Conservation (phyloP, 2,329 filamentous ascomycete genomes). For the Sarocladiaceae sp. region DNA sequence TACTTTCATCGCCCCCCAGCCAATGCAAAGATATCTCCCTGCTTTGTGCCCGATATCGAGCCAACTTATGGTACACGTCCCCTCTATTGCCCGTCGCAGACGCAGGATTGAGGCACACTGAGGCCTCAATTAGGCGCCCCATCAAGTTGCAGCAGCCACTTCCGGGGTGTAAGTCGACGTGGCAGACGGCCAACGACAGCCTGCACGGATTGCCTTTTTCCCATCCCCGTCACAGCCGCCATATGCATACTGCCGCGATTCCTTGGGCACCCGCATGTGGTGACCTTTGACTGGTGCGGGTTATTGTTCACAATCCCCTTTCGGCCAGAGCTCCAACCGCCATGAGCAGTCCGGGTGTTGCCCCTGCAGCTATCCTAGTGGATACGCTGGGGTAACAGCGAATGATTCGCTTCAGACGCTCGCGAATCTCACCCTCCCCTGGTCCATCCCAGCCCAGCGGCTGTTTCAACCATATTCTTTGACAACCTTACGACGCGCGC, state of each 20-base stretch:
- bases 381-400: neutral
- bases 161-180: slow-evolving; percentile 1
- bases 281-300: slow-evolving; percentile 2
- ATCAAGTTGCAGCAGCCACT: neutral
- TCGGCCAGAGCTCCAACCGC: slow-evolving; percentile 1
- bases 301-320: neutral
- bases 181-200: neutral
- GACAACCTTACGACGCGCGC: slow-evolving; percentile 8
- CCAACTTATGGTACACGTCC: too few relatives aligned
- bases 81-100: too few relatives aligned
- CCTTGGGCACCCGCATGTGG: too few relatives aligned
- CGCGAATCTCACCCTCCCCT: slow-evolving; percentile 8
- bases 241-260: slow-evolving; percentile 7
- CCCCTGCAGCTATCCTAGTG: slow-evolving; percentile 6
- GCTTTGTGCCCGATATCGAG: too few relatives aligned
- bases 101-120: too few relatives aligned
- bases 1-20: too few relatives aligned
- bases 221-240: neutral
- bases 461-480: slow-evolving; percentile 8
- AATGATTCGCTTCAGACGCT: slow-evolving; percentile 6
- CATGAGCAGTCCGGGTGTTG: neutral
- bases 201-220: neutral
- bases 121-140: neutral
- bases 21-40: too few relatives aligned
- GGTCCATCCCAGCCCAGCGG: neutral